Evolutionary conservation across 768 basidiomycete species (phyloP).

Genomic region (Psilocybe azurescens): DNA sequence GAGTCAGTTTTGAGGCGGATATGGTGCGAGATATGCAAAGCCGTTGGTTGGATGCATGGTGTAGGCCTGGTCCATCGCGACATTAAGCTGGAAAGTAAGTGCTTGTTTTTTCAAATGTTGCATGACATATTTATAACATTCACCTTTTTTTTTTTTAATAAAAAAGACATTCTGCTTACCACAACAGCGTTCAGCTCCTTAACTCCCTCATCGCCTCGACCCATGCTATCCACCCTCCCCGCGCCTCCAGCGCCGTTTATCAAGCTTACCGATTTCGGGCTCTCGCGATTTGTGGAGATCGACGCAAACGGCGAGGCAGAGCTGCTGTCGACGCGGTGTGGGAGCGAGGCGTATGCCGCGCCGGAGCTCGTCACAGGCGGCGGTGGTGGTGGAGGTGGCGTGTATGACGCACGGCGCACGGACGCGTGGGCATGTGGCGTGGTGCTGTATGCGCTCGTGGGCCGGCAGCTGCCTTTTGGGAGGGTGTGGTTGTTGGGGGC

Average conservation of each 20-base stretch:
- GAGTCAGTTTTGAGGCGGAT: slow-evolving; percentile 68
- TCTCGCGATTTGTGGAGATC: slow-evolving; percentile 83
- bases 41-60: slow-evolving; percentile 87
- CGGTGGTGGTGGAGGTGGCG: slow-evolving; percentile 29
- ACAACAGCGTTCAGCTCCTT: slow-evolving; percentile 36
- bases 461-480: slow-evolving; percentile 79
- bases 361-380: slow-evolving; percentile 70
- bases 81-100: slow-evolving; percentile 84
- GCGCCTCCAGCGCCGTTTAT: slow-evolving; percentile 61
- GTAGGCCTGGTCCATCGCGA: slow-evolving; percentile 89
- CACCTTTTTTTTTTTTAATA: slow-evolving; percentile 9
- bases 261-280: slow-evolving; percentile 89
- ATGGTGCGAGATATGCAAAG: slow-evolving; percentile 77
- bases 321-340: slow-evolving; percentile 79
- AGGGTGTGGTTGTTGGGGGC: slow-evolving; percentile 39
- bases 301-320: slow-evolving; percentile 40
- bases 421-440: slow-evolving; percentile 92
- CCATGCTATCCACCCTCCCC: slow-evolving; percentile 38
- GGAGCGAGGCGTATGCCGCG: slow-evolving; percentile 88
- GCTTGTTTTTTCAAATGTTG: not conserved
- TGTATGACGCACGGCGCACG: slow-evolving; percentile 85
- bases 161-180: slow-evolving; percentile 77
- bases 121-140: not conserved
- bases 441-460: slow-evolving; percentile 81
- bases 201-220: slow-evolving; percentile 25